Evolutionary conservation across 306 rosid genomes (phyloP), one percentile per base, ranked within the genome.

Genomic region (Lathyrus tuberosus): DNA sequence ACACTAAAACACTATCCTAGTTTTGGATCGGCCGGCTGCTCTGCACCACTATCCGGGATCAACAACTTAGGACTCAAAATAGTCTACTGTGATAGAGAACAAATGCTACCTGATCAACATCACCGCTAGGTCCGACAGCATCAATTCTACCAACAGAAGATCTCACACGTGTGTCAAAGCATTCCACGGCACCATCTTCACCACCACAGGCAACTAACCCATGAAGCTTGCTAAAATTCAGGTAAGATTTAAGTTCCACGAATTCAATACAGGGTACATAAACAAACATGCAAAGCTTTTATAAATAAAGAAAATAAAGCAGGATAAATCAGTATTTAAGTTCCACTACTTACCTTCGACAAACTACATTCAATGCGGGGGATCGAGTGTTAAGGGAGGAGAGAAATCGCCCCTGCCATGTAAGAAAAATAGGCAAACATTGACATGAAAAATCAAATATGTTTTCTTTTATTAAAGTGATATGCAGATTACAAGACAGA

Each of bases 191-290:
- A 46, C 98, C 98, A 80, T 94, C 98, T 56, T 88, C 97, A 37
- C 98, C 97, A 9, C 98, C 98, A 73, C 98, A 90, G 58, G 97
- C 97, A 85, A 94, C 84, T 70, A 94, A 62, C 59, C 98, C 98
- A 77, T 90, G 97, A 66, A 85, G 35, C 81, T 94, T 87, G 87
- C 98, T 94, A 81, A 75, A 82, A 85, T 80, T 72, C 69, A 59
- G 40, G 52, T 41, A 56, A 62, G 51, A 62, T 33, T 65, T n/a
- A 78, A 64, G 9, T 31, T 71, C 43, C 76, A 67, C 30, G 10
- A 7, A 53, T 31, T 81, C 66, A 77, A 56, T 24, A 75, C 30
- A 72, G 60, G 28, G 62, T 57, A 14, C 11, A 9, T 38, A 42
- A 51, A 73, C 30, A 74, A 70, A 65, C 12, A 38, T 11, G 18